Percentiles rank a stretch among this genome's conserved stretches.
phyloP scores from a whole-genome alignment of 2,329 filamentous ascomycete species.

The Fusarium denticulatum region DNA sequence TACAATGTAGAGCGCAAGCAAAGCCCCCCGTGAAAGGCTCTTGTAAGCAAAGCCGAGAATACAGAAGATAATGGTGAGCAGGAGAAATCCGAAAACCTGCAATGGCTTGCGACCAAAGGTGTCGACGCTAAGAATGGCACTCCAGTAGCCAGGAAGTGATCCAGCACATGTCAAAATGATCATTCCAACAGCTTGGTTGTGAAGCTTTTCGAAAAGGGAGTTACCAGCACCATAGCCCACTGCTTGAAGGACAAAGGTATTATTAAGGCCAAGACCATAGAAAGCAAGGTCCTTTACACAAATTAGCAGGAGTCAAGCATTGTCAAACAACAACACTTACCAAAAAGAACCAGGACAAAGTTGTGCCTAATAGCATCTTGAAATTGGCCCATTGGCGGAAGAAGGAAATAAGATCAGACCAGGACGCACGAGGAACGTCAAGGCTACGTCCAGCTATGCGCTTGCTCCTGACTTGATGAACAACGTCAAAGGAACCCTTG shows the following conservation, averaged over 20 bases:
- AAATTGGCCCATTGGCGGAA: conserved; percentile 76
- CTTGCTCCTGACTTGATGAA: conserved; percentile 63
- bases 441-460: conserved; percentile 63
- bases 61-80: conserved; percentile 70
- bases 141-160: conserved; percentile 83
- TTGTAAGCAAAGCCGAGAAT: conserved; percentile 70
- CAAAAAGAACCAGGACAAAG: conserved; percentile 84
- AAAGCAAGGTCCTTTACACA: conserved; percentile 67
- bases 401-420: conserved; percentile 72
- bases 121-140: conserved; percentile 77
- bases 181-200: conserved; percentile 79
- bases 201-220: conserved; percentile 74
- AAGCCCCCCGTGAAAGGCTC: conserved; percentile 56
- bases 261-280: conserved; percentile 80
- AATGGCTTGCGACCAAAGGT: conserved; percentile 81
- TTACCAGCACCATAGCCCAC: conserved; percentile 75
- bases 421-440: conserved; percentile 74
- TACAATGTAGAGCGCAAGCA: conserved; percentile 71
- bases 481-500: conserved; percentile 59
- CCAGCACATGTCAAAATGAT: conserved; percentile 81
- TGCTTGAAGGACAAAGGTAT: conserved; percentile 73
- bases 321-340: conserved; percentile 44
- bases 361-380: conserved; percentile 78
- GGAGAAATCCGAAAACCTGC: conserved; percentile 70
- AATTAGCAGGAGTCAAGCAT: conserved; percentile 1